Conservation (phyloP, 2,329 filamentous ascomycete species). For the Hirsutella rhossiliensis region DNA sequence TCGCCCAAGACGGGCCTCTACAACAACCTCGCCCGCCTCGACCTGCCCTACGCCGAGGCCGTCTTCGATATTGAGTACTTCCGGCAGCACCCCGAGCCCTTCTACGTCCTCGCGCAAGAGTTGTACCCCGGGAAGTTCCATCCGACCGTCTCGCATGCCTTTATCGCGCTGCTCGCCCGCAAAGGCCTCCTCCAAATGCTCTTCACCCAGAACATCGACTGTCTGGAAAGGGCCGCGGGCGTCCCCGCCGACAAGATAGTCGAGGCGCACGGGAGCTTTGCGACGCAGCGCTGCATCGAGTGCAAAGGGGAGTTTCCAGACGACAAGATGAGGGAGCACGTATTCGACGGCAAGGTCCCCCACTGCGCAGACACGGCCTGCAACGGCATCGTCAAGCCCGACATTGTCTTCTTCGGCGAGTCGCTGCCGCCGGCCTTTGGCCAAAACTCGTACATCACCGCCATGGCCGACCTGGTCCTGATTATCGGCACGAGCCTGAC, state of each 20-base stretch:
- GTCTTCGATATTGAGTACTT: constrained; percentile 94
- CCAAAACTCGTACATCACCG: constrained; percentile 30
- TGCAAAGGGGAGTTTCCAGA: constrained; percentile 64
- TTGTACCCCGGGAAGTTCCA: constrained; percentile 82
- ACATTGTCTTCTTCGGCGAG: constrained; percentile 92
- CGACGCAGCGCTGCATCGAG: constrained; percentile 80
- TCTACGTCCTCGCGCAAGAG: constrained; percentile 86
- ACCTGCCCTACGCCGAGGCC: constrained; percentile 80
- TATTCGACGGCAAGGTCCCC: constrained; percentile 58
- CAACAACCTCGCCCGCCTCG: constrained; percentile 74
- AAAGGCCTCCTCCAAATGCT: constrained; percentile 73
- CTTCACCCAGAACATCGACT: constrained; percentile 98
- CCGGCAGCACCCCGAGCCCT: constrained; percentile 68
- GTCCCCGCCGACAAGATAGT: constrained; percentile 72
- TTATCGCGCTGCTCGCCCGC: constrained; percentile 68
- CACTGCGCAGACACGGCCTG: constrained; percentile 51
- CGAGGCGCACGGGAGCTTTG: constrained; percentile 93
- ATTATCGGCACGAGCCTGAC: constrained; percentile 80
- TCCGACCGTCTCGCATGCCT: constrained; percentile 82
- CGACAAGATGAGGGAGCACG: constrained; percentile 58
- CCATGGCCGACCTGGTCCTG: constrained; percentile 63
- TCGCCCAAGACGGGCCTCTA: constrained; percentile 91
- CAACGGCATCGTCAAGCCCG: constrained; percentile 75
- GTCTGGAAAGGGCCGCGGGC: constrained; percentile 77
- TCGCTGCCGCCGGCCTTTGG: constrained; percentile 32